Base-by-base conservation (phyloP, 2,329 filamentous ascomycete species). In the Neophaeococcomyces mojaviensis region DNA sequence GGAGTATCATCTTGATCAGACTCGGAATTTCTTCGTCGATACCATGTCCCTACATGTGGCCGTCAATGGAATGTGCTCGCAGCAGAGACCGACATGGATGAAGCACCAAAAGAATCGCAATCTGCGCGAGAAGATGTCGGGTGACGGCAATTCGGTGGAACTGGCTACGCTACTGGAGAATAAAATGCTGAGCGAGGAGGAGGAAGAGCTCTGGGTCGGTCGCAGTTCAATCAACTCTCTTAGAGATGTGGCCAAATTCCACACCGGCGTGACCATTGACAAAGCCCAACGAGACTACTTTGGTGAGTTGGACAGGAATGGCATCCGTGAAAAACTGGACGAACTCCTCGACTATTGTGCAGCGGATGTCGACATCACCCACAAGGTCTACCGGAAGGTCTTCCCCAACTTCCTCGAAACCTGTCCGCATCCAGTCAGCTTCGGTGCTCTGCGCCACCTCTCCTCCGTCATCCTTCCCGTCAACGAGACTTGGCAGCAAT, bases 11-110 rank as follows among this genome's bases (percentile, higher is more conserved):
- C 66, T 97, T 33, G 72, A 79, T 45, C 90, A 96, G 63, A 84
- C 87, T 1, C 79, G 81, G 32, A 97, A 88, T 56, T 84, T 79
- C 35, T 98, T 95, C 61, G 68, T 98, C 42, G 92, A 98, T 63
- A 98, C 92, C 24, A 98, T 98, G 92, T 97, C 90, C 1, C 71
- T 98, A 16, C 92, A 98, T 62, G 90, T 95, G 6, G 94, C 94
- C 2, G 90, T 95, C 19, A 98, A 98, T 61, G 92, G 92, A 51
- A 98, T 98, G 92, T 98, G 92, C 66, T 97, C 92, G 18, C 83
- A 86, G 54, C 92, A 98, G 64, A 79, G 92, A 40, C 92, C 94
- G 7, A 95, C 87, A 0, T 98, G 92, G 92, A 88, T 96, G 82
- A 94, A 87, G 64, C 87, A 95, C 64, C 86, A 88, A 62, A 98